Evolutionary conservation across 208 protist species (phyloP).

Genomic region (Crithidia brevicula): DNA sequence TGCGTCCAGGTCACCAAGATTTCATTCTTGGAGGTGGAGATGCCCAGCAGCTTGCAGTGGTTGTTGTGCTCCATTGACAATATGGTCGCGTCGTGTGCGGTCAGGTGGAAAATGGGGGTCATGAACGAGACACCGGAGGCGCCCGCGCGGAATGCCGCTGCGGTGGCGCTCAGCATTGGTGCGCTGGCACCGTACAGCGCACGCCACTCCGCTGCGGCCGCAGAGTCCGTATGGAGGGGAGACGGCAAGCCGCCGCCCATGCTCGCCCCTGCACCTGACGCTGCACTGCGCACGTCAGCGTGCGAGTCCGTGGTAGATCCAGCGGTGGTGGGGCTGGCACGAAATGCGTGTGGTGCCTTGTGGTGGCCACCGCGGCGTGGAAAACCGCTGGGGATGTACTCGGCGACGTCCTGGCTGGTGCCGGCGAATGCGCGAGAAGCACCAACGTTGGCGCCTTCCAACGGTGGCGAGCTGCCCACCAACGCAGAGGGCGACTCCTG

Average conservation of each 20-base stretch:
- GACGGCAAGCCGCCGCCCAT: not conserved
- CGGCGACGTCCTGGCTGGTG: not conserved
- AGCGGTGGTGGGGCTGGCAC: too few relatives aligned
- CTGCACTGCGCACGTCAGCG: not conserved
- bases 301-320: too few relatives aligned
- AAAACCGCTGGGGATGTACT: conserved; percentile 34
- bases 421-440: not conserved
- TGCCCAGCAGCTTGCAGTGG: conserved; percentile 77
- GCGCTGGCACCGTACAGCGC: conserved; percentile 29
- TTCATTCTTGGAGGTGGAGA: conserved; percentile 77
- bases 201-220: conserved; percentile 30
- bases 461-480: too few relatives aligned
- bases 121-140: conserved; percentile 51
- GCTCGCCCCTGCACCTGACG: not conserved
- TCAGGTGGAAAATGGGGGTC: conserved; percentile 82
- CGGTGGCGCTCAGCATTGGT: conserved; percentile 27
- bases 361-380: not conserved
- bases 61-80: conserved; percentile 90
- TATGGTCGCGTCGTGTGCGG: conserved; percentile 70
- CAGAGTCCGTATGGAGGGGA: conserved; percentile 1
- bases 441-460: too few relatives aligned
- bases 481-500: not conserved
- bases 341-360: too few relatives aligned
- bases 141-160: conserved; percentile 15
- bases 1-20: conserved; percentile 73